Percentiles rank a stretch among this genome's conserved stretches.
Conservation (phyloP, 768 basidiomycete genomes). For the Hericium coralloides region DNA sequence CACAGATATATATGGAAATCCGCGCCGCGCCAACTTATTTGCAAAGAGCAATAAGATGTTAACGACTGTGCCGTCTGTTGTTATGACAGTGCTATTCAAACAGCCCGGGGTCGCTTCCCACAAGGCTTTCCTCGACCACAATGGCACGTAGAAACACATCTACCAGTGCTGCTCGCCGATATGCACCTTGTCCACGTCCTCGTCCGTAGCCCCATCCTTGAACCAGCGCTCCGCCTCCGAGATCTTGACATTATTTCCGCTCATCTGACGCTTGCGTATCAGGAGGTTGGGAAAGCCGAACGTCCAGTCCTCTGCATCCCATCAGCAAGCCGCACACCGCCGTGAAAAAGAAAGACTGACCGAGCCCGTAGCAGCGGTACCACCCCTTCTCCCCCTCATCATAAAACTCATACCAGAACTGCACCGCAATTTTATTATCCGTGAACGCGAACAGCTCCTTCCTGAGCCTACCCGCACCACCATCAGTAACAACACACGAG, state of each 20-base stretch:
- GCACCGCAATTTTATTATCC: conserved; percentile 46
- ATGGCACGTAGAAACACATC: not conserved
- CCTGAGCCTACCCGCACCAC: not conserved
- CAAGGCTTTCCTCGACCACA: too few species aligned
- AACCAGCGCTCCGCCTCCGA: conserved; percentile 42
- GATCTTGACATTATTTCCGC: conserved; percentile 38
- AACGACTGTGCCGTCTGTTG: too few species aligned
- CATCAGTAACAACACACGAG: not conserved
- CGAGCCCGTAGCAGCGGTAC: conserved; percentile 40
- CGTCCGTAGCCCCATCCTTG: conserved; percentile 24
- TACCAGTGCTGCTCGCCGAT: conserved; percentile 16
- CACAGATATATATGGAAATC: too few species aligned
- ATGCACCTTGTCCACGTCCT: conserved; percentile 28
- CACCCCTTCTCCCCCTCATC: conserved; percentile 33
- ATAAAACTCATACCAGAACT: conserved; percentile 40
- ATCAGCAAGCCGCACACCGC: not conserved
- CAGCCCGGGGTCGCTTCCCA: too few species aligned
- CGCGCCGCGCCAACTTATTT: too few species aligned
- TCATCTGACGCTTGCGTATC: conserved; percentile 49
- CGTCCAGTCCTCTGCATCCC: conserved; percentile 41
- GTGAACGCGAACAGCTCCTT: conserved; percentile 32
- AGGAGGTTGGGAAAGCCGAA: conserved; percentile 38
- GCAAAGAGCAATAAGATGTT: too few species aligned
- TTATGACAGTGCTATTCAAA: too few species aligned
- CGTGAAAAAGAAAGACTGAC: not conserved